Evolutionary conservation across 139 green algal genomes (phyloP).

Genomic region (Chlamydomonas schloesseri): DNA sequence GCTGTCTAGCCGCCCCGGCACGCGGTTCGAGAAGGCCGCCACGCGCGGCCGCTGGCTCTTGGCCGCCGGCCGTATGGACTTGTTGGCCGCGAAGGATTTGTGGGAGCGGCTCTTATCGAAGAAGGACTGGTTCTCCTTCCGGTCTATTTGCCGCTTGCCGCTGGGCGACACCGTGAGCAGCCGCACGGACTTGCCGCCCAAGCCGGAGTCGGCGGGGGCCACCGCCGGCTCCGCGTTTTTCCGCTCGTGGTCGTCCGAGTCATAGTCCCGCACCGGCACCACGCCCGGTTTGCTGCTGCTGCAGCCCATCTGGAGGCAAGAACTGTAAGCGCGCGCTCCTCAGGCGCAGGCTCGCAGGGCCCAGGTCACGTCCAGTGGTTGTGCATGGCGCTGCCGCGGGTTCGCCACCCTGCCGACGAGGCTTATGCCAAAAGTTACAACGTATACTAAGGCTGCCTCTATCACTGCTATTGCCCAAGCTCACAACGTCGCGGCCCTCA

Average conservation of each 20-base stretch:
- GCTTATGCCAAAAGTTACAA: too few relatives aligned
- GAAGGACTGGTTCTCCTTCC: slow-evolving; percentile 30
- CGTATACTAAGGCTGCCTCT: too few relatives aligned
- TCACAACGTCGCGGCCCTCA: too few relatives aligned
- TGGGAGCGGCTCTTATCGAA: slow-evolving; percentile 27
- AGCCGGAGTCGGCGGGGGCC: not conserved
- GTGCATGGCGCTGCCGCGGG: too few relatives aligned
- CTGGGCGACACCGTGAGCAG: not conserved
- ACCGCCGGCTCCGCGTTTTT: not conserved
- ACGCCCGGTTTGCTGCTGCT: slow-evolving; percentile 2
- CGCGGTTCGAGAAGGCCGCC: slow-evolving; percentile 26
- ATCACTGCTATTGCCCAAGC: too few relatives aligned
- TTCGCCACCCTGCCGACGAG: too few relatives aligned
- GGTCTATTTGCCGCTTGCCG: slow-evolving; percentile 23
- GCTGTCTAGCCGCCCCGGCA: not conserved
- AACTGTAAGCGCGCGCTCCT: too few relatives aligned
- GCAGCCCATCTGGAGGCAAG: slow-evolving; percentile 9
- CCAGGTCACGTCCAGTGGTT: too few relatives aligned
- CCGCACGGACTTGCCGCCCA: slow-evolving; percentile 2
- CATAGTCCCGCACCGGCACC: slow-evolving; percentile 9
- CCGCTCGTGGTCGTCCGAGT: too few relatives aligned
- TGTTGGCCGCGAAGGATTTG: not conserved
- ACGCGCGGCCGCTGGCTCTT: not conserved
- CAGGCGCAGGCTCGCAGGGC: too few relatives aligned
- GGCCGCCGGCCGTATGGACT: not conserved